Evolutionary conservation across 257 asterid species (phyloP).

Genomic region (Linaria vulgaris): DNA sequence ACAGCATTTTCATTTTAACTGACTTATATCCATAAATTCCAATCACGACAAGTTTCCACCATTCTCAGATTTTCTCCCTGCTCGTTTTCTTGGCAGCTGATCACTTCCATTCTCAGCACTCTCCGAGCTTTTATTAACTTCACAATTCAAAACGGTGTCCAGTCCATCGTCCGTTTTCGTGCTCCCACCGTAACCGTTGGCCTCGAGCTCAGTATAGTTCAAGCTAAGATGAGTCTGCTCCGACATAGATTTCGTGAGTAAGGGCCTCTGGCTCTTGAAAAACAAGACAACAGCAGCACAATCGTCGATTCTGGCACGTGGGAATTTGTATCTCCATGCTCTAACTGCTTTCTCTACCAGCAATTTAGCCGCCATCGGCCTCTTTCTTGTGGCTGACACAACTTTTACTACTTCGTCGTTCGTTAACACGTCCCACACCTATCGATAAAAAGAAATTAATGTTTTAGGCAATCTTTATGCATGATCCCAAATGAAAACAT

Average conservation of each 20-base stretch:
- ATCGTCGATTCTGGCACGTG: conserved; percentile 68
- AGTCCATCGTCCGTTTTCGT: conserved; percentile 60
- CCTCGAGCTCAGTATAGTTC: conserved; percentile 39
- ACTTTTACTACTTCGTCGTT: conserved; percentile 61
- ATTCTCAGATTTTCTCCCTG: conserved; percentile 27
- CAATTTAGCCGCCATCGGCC: conserved; percentile 58
- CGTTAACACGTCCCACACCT: conserved; percentile 87
- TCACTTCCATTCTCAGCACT: conserved; percentile 17
- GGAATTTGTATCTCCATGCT: conserved; percentile 70
- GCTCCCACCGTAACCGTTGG: conserved; percentile 30
- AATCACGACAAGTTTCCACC: conserved; percentile 23
- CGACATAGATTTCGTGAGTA: conserved; percentile 44
- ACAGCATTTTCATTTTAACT: not conserved
- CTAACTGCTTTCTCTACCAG: conserved; percentile 59
- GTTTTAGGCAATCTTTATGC: too few relatives aligned
- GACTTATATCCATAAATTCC: not conserved
- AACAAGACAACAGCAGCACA: conserved; percentile 71
- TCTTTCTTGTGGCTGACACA: conserved; percentile 59
- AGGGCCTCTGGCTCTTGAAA: conserved; percentile 55
- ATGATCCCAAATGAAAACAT: too few relatives aligned
- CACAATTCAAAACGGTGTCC: conserved; percentile 63
- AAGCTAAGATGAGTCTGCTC: conserved; percentile 45
- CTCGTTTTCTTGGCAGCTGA: conserved; percentile 31
- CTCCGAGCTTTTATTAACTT: conserved; percentile 27
- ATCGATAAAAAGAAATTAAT: not conserved